Evolutionary conservation across 495 filamentous ascomycete species (phyloP).

Genomic region (Aspergillus heteromorphus): DNA sequence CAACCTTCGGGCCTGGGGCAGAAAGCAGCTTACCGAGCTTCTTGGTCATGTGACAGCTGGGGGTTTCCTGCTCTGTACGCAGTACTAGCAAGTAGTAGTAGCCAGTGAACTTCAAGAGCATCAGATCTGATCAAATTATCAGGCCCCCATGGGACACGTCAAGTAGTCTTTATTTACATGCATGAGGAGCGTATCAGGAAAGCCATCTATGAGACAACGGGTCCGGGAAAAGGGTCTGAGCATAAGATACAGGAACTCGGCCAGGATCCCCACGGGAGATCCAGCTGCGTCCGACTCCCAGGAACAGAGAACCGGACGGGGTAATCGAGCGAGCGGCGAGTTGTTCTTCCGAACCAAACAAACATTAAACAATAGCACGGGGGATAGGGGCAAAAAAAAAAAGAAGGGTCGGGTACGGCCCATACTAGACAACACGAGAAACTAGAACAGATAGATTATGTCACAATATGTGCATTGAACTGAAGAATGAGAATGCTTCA

Average conservation of each 20-base stretch:
- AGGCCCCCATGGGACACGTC: too few species aligned
- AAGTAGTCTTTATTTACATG: background rate
- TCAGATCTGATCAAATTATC: too few species aligned
- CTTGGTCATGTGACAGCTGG: background rate
- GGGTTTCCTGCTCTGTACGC: too few species aligned
- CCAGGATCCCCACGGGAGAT: background rate
- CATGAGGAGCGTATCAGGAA: background rate
- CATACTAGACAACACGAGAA: background rate
- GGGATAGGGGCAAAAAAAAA: background rate
- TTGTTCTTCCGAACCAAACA: background rate
- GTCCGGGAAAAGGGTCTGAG: background rate
- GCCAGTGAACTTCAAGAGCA: too few species aligned
- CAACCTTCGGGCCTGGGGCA: conserved; percentile 9
- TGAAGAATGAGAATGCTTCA: conserved; percentile 13
- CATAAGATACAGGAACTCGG: background rate
- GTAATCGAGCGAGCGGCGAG: too few species aligned
- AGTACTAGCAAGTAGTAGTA: background rate
- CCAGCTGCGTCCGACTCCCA: too few species aligned
- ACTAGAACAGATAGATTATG: conserved; percentile 1
- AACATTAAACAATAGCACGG: background rate
- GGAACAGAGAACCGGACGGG: too few species aligned
- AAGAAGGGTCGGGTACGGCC: background rate
- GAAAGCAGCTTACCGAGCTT: background rate
- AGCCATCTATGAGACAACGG: background rate
- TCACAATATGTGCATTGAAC: conserved; percentile 19